These are phyloP conservation scores for Chlamydomonas incerta DNA, from an alignment of 139 green algal genomes.

Conservation along the genomic window DNA sequence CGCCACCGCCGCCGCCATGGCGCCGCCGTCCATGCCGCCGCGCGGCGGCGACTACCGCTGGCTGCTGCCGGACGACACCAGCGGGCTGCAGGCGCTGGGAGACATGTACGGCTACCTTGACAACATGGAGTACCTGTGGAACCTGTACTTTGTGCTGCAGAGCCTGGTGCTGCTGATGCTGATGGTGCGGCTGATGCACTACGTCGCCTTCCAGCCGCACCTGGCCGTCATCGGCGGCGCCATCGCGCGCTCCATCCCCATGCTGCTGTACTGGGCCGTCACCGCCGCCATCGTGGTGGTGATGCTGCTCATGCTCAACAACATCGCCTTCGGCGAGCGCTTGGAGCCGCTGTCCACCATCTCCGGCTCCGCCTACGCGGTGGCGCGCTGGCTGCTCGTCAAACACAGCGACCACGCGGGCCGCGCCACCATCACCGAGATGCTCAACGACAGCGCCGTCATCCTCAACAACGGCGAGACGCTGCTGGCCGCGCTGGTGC, in stretches of 20 bases:
- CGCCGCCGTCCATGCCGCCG: slow-evolving; percentile 27
- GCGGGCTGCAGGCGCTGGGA: slow-evolving; percentile 5
- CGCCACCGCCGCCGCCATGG: background rate
- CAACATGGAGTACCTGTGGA: slow-evolving; percentile 38
- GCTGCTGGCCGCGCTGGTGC: background rate
- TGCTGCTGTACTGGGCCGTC: slow-evolving; percentile 44
- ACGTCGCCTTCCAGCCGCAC: slow-evolving; percentile 56
- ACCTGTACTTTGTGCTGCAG: slow-evolving; percentile 49
- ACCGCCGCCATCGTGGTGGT: slow-evolving; percentile 15
- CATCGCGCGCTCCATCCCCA: slow-evolving; percentile 14
- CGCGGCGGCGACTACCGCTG: slow-evolving; percentile 47
- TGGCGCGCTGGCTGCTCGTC: slow-evolving; percentile 38
- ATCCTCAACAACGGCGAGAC: background rate
- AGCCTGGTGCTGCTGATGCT: slow-evolving; percentile 51
- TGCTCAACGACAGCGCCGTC: background rate
- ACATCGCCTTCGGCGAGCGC: slow-evolving; percentile 43
- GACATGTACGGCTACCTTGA: slow-evolving; percentile 30
- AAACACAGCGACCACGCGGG: slow-evolving; percentile 25
- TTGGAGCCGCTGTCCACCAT: slow-evolving; percentile 4
- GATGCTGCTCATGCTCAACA: slow-evolving; percentile 22
- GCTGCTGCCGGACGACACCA: slow-evolving; percentile 41
- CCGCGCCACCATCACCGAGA: slow-evolving; percentile 15
- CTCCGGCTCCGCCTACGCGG: background rate
- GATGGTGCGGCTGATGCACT: slow-evolving; percentile 51
- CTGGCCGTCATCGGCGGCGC: slow-evolving; percentile 44